Base-by-base conservation (phyloP, 2,329 filamentous ascomycete genomes). In the Aulographum hederae region DNA sequence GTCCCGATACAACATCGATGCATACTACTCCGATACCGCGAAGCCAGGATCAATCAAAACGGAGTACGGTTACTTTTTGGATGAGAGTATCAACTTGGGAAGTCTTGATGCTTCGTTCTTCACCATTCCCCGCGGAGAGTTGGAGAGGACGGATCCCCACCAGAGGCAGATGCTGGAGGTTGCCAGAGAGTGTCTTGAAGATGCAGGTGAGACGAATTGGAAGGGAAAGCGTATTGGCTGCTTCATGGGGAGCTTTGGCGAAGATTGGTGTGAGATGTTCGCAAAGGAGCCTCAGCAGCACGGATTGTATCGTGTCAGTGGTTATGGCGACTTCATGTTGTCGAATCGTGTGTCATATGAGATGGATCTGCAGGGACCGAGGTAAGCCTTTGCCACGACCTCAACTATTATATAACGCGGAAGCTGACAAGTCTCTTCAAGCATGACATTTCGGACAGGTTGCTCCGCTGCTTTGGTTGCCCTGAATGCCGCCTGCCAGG, bases 381-480 rank as follows among this genome's bases (percentile, higher is more conserved):
- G 21, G 21, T 25, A 8, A n/a, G 21, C n/a, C 8, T 25, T 25
- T 8, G 8, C 21, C n/a, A 8, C 21, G 8, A 8, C 21, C 8
- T 8, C 8, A 25, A 25, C 21, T 8, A 8, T 25, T 25, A n/a
- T 25, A 8, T 25, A 25, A 8, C 8, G 21, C n/a, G 8, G n/a
- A 25, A n/a, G 8, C n/a, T n/a, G 8, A 25, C 8, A 8, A 25
- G 21, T n/a, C 21, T 25, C 21, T 25, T 25, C 8, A 17, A 39
- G 36, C 20, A 31, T 41, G n/a, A 38, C 34, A 5, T 21, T 41
- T 15, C 18, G 31, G 5, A 60, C 58, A 1, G 58, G 49, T 2
- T 58, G 57, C 30, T 58, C 55, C 0, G 49, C 54, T 3, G 47
- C 52, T 5, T 31, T 60, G 10, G 42, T 49, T 2, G 46, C 38